Conservation (phyloP, 2,329 filamentous ascomycete genomes). For the Sporothrix brunneoviolacea region DNA sequence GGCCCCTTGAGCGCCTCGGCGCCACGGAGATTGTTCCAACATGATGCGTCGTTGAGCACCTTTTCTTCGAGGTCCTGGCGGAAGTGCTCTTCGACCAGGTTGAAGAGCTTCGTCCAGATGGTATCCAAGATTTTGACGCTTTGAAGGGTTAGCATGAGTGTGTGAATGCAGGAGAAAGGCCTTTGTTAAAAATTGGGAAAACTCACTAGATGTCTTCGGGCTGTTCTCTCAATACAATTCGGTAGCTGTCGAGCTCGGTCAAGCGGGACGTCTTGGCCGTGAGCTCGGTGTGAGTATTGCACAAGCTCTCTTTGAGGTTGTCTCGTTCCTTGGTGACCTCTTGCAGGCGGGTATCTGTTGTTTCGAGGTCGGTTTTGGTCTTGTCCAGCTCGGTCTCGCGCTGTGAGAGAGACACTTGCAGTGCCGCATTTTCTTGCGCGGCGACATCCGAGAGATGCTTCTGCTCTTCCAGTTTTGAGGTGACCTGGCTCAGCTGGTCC, state of each 20-base stretch:
- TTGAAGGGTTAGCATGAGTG: not conserved
- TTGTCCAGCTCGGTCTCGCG: slow-evolving; percentile 20
- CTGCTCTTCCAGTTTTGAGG: slow-evolving; percentile 13
- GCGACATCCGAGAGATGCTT: slow-evolving; percentile 7
- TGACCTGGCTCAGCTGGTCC: slow-evolving; percentile 5
- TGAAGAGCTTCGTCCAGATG: slow-evolving; percentile 29
- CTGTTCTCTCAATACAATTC: slow-evolving; percentile 23
- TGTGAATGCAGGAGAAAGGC: no score
- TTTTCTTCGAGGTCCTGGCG: slow-evolving; percentile 26
- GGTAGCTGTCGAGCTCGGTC: slow-evolving; percentile 25
- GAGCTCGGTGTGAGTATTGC: slow-evolving; percentile 21
- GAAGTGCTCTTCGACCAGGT: slow-evolving; percentile 27
- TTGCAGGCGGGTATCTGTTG: slow-evolving; percentile 22
- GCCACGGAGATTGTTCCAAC: slow-evolving; percentile 28
- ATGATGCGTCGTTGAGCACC: slow-evolving; percentile 26
- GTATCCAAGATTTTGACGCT: slow-evolving; percentile 28
- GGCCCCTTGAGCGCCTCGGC: slow-evolving; percentile 28
- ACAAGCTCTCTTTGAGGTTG: slow-evolving; percentile 17
- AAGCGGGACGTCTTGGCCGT: slow-evolving; percentile 20
- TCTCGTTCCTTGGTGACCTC: slow-evolving; percentile 16
- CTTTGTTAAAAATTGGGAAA: not conserved
- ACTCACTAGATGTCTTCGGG: slow-evolving; percentile 28
- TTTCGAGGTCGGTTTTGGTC: slow-evolving; percentile 19
- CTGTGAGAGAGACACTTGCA: slow-evolving; percentile 20
- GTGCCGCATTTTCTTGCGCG: slow-evolving; percentile 18